phyloP scores from a whole-genome alignment of 306 rosid genomes.

The Quercus alba region DNA sequence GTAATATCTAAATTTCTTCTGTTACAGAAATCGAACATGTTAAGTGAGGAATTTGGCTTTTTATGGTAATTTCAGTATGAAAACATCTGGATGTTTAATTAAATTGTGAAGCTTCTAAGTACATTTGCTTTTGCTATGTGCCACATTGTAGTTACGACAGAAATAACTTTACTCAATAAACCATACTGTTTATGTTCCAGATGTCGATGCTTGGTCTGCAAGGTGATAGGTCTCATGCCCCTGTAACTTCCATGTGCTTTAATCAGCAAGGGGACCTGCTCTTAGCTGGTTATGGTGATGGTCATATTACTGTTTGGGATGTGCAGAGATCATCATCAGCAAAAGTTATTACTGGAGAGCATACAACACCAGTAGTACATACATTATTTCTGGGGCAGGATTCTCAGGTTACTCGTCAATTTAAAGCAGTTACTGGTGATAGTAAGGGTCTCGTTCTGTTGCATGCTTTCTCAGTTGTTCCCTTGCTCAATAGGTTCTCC shows the following conservation, averaged over 20 bases:
- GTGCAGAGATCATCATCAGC: conserved; percentile 69
- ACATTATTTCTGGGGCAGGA: conserved; percentile 83
- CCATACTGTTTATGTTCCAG: conserved; percentile 42
- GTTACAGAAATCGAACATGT: neutral
- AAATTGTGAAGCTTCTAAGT: neutral
- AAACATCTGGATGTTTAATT: neutral
- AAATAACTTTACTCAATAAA: conserved; percentile 21
- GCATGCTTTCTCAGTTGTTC: conserved; percentile 72
- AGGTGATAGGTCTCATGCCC: conserved; percentile 72
- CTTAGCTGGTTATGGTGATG: conserved; percentile 91
- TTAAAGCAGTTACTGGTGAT: conserved; percentile 94
- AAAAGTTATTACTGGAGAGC: conserved; percentile 83
- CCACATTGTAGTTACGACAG: neutral
- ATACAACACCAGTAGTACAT: conserved; percentile 88
- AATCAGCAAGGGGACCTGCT: conserved; percentile 96
- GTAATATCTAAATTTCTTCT: neutral
- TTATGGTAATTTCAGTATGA: neutral
- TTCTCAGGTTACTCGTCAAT: conserved; percentile 86
- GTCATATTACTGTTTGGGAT: conserved; percentile 91
- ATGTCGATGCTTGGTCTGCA: conserved; percentile 74
- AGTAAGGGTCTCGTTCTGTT: conserved; percentile 87
- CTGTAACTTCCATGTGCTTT: conserved; percentile 89
- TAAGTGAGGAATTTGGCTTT: neutral
- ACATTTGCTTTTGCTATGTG: neutral
- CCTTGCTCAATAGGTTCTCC: conserved; percentile 72